phyloP scores from a whole-genome alignment of 441 rosid species.

The Eruca vesicaria region DNA sequence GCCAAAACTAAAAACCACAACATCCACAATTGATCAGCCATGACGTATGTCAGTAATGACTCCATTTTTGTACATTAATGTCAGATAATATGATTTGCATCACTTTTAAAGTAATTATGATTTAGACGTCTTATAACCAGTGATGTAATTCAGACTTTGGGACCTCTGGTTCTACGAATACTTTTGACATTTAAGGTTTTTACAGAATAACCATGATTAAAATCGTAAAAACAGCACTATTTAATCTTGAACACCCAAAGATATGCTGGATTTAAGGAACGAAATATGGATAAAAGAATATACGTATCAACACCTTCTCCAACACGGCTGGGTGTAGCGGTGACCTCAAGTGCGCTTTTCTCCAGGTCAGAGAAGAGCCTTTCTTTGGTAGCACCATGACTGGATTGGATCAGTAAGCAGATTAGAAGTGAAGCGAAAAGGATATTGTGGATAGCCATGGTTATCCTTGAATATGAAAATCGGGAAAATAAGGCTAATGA shows the following conservation, averaged over 20 bases:
- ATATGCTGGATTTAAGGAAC: neutral
- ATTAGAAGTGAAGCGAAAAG: conserved; percentile 29
- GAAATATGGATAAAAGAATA: neutral
- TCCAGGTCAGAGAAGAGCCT: conserved; percentile 18
- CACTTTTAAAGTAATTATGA: neutral
- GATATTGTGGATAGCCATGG: conserved; percentile 32
- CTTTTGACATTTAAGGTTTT: neutral
- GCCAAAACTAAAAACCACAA: conserved; percentile 31
- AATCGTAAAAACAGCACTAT: neutral
- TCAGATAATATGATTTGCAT: neutral
- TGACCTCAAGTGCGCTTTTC: conserved; percentile 22
- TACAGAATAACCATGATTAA: neutral
- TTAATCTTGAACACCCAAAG: neutral
- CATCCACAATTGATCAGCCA: neutral
- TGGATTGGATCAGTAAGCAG: conserved; percentile 14
- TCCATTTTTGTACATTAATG: neutral
- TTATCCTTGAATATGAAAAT: conserved; percentile 18
- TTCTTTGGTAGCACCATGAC: conserved; percentile 11
- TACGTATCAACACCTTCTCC: conserved; percentile 19
- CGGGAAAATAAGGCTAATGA: neutral
- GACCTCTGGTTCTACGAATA: neutral
- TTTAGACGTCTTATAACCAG: neutral
- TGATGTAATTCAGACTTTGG: neutral
- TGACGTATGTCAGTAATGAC: neutral
- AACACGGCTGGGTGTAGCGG: conserved; percentile 20